Conservation (phyloP, 352 stramenopile genomes). For the Phytophthora boehmeriae region DNA sequence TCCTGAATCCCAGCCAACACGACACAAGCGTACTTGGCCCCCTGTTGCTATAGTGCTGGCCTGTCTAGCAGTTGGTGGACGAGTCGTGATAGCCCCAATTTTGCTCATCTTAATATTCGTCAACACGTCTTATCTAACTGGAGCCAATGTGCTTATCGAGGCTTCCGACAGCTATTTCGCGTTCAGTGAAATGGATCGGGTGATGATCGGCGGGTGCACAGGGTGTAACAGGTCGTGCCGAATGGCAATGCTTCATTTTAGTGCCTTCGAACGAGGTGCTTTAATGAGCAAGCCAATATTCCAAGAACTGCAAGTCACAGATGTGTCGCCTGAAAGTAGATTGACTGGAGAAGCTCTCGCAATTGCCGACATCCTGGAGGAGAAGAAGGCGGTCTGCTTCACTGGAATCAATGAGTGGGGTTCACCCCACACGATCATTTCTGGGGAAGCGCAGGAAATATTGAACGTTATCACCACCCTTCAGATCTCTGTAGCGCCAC, state of each 20-base stretch:
- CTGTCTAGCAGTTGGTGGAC: constrained; percentile 8
- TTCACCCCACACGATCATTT: constrained; percentile 5
- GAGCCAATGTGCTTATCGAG: constrained; percentile 13
- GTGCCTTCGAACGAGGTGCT: background rate
- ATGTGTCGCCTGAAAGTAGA: constrained; percentile 2
- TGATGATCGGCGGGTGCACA: constrained; percentile 15
- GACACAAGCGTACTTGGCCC: background rate
- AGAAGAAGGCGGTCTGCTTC: constrained; percentile 7
- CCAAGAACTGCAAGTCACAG: constrained; percentile 7
- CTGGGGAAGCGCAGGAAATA: background rate
- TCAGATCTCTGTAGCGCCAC: constrained; percentile 1
- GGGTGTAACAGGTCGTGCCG: constrained; percentile 7
- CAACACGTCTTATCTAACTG: constrained; percentile 10
- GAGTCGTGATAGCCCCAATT: constrained; percentile 12
- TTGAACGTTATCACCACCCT: constrained; percentile 1
- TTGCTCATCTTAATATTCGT: constrained; percentile 2
- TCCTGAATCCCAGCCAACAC: background rate
- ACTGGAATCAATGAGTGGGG: constrained; percentile 7
- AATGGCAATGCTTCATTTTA: constrained; percentile 8
- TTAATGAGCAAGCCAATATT: constrained; percentile 19
- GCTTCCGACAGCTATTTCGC: constrained; percentile 16
- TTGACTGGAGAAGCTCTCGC: constrained; percentile 4
- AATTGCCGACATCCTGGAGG: constrained; percentile 5
- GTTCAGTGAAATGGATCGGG: constrained; percentile 15
- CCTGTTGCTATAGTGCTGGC: constrained; percentile 3